Conservation (phyloP, 2,329 filamentous ascomycete genomes). For the Fusarium incarnatum region DNA sequence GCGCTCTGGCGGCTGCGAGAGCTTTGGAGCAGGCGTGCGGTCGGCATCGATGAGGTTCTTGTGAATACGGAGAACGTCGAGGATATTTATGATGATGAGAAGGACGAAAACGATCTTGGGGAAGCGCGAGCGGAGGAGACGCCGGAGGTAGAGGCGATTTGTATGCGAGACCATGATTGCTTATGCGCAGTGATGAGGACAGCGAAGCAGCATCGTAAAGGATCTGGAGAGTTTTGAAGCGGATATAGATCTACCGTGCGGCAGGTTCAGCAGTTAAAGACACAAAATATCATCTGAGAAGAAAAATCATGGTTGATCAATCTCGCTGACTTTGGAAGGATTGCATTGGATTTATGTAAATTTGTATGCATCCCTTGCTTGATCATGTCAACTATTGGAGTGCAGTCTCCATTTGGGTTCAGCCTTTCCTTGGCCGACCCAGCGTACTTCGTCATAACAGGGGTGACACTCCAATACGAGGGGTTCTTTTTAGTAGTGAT, state of each 20-base stretch:
- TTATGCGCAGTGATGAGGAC: constrained; percentile 31
- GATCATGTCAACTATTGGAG: constrained; percentile 11
- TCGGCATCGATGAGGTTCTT: constrained; percentile 49
- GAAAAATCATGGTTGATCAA: constrained; percentile 9
- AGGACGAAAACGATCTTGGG: constrained; percentile 52
- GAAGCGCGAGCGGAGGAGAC: constrained; percentile 52
- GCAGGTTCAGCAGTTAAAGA: not conserved
- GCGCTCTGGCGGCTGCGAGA: constrained; percentile 51
- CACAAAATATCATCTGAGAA: not conserved
- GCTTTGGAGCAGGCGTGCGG: constrained; percentile 37
- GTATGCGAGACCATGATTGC: constrained; percentile 49
- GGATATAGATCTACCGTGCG: not conserved
- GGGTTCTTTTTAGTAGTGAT: not conserved
- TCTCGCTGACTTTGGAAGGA: constrained; percentile 1
- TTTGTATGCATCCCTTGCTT: constrained; percentile 20
- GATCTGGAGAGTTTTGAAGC: not conserved
- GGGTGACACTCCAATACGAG: not conserved
- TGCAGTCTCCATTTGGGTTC: constrained; percentile 1
- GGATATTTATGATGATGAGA: constrained; percentile 52
- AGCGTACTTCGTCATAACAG: constrained; percentile 1
- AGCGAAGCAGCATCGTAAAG: constrained; percentile 42
- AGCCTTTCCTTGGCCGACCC: constrained; percentile 4
- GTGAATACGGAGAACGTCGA: constrained; percentile 56
- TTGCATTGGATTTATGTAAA: not conserved
- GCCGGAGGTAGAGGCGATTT: constrained; percentile 52